These are phyloP conservation scores for Noccaea caerulescens DNA, from an alignment of 345 rosid species.

Conservation along the genomic window DNA sequence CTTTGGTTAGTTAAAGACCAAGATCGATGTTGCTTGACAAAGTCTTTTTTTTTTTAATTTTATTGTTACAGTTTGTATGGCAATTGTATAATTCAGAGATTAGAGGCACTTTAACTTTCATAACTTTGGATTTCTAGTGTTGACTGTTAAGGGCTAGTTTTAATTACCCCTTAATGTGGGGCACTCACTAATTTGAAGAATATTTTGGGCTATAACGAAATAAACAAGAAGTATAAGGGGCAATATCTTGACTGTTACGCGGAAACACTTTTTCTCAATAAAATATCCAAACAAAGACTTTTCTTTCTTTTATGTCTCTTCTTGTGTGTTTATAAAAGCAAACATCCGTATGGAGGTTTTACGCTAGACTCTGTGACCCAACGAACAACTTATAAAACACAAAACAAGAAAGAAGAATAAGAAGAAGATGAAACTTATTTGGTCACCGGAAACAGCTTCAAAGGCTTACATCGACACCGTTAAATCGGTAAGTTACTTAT, in stretches of 20 bases:
- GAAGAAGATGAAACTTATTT: conserved; percentile 78
- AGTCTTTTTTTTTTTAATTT: background rate
- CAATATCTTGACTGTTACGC: conserved; percentile 33
- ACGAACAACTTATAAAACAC: background rate
- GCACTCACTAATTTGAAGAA: background rate
- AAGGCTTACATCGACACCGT: conserved; percentile 89
- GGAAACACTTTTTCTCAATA: background rate
- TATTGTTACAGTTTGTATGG: background rate
- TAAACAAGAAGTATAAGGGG: conserved; percentile 21
- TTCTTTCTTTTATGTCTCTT: conserved; percentile 11
- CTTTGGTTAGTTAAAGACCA: background rate
- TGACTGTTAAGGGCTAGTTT: too few relatives aligned
- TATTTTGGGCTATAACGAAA: background rate
- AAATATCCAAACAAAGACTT: conserved; percentile 30
- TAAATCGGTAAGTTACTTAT: conserved; percentile 56
- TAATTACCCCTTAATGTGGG: background rate
- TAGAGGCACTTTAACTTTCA: background rate
- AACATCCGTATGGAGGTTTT: conserved; percentile 33
- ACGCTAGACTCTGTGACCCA: conserved; percentile 33
- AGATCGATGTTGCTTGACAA: background rate
- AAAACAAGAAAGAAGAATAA: background rate
- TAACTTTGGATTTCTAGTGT: background rate
- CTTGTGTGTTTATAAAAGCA: conserved; percentile 30
- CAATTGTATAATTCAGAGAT: background rate
- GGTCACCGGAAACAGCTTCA: conserved; percentile 90